Conservation (phyloP, 257 asterid genomes). For the Solanum infundibuliforme region DNA sequence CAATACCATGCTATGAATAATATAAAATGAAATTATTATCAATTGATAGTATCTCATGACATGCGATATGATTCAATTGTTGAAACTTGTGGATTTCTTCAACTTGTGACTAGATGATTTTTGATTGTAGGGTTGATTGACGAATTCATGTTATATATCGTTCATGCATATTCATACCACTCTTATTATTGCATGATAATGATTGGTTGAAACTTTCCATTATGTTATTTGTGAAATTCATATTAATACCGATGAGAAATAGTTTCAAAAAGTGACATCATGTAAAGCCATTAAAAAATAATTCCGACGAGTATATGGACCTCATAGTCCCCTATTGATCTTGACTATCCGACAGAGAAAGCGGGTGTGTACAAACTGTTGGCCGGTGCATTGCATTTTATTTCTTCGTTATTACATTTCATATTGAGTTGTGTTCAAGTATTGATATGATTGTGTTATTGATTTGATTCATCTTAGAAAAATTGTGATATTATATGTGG, state of each 20-base stretch:
- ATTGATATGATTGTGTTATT: background rate
- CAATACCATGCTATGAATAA: background rate
- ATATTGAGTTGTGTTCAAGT: no score
- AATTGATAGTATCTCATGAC: background rate
- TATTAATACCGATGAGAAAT: no score
- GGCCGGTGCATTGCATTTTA: background rate
- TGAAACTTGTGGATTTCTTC: background rate
- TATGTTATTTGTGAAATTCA: background rate
- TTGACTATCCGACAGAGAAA: background rate
- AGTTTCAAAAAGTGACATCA: no score
- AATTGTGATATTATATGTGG: background rate
- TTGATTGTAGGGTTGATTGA: background rate
- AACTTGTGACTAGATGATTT: background rate
- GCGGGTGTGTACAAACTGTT: background rate
- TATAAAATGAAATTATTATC: no score
- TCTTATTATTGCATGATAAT: background rate
- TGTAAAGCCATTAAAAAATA: background rate
- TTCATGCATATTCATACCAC: background rate
- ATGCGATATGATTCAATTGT: no score
- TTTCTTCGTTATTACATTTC: no score
- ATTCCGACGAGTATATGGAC: background rate
- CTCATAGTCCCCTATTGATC: fast-evolving
- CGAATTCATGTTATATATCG: background rate
- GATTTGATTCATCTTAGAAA: background rate
- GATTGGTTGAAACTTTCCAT: background rate